Evolutionary conservation across 768 basidiomycete genomes (phyloP).

Genomic region (Solioccasus polychromus): DNA sequence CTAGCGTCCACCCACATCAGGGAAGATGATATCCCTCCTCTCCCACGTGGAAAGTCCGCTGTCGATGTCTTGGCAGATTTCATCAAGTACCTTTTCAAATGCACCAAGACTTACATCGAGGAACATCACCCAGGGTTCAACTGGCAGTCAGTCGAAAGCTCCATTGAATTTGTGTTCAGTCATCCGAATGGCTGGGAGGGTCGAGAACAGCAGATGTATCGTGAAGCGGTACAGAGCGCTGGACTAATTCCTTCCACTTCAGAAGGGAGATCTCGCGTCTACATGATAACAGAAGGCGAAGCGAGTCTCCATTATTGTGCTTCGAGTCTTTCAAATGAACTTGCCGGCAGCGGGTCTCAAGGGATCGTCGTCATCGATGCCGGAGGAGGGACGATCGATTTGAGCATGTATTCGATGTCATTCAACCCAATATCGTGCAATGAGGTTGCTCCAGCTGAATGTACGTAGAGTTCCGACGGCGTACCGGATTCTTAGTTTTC

Average conservation of each 20-base stretch:
- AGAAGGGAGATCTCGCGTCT: constrained; percentile 15
- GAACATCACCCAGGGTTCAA: constrained; percentile 13
- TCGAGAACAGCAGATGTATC: constrained; percentile 20
- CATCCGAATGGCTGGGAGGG: constrained; percentile 31
- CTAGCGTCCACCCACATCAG: constrained; percentile 15
- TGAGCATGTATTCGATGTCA: constrained; percentile 35
- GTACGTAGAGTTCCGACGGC: constrained; percentile 8
- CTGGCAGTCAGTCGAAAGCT: constrained; percentile 14
- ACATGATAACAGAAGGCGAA: constrained; percentile 23
- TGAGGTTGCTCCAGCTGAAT: constrained; percentile 32
- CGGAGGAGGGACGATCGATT: constrained; percentile 26
- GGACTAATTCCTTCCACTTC: constrained; percentile 14
- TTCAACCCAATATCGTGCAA: constrained; percentile 25
- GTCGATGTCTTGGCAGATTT: constrained; percentile 23
- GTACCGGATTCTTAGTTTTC: neutral
- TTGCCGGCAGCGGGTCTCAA: neutral
- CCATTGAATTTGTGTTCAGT: constrained; percentile 22
- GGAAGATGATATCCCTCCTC: constrained; percentile 30
- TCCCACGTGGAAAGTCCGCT: constrained; percentile 16
- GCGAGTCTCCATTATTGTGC: constrained; percentile 35
- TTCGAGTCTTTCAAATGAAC: constrained; percentile 32
- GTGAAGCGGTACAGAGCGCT: constrained; percentile 17
- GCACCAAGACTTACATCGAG: constrained; percentile 14
- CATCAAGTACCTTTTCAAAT: constrained; percentile 15
- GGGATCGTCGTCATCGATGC: constrained; percentile 32